Evolutionary conservation across 345 rosid species (phyloP), one percentile per base, ranked within the genome.

Genomic region (Salix koriyanagi): DNA sequence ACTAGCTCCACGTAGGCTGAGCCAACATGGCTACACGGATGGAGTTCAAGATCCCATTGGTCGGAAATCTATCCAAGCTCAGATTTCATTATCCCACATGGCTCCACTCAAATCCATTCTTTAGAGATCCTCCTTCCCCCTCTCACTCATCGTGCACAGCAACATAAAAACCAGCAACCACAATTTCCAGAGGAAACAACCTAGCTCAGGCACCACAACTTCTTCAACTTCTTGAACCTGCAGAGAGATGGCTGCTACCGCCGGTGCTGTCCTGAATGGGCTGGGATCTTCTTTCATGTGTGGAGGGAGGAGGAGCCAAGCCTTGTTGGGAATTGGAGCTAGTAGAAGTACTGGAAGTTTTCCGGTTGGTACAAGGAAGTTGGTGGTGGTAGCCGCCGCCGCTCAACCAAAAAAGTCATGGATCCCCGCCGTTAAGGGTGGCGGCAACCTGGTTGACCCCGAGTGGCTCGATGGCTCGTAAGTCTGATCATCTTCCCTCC

Each of bases 391-490:
- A 18, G 93, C 91, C 76, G 84, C 87, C 10, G 83, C 87, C 10
- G 83, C 84, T 81, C 75, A 74, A 28, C 78, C 91, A 7, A 93
- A 96, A 90, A 93, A 96, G 76, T 96, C 99, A 4, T 96, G 99
- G 99, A 77, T 96, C 79, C 99, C 99, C 13, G 96, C 37, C 13
- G 99, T 96, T 56, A 95, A 9, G 85, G 91, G 90, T n/a, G 98
- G 97, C 7, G 94, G 98, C 73, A 91, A 89, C 92, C 79, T 96
- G 67, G 42, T 90, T 30, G 87, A 96, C 88, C 98, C 99, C 2
- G 99, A 91, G 73, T 96, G 99, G 98, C 99, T 96, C 32, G 99
- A 96, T 73, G 99, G 98, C 89, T 96, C 99, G 99, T 95, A 87
- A 87, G 98, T 89, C 41, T 58, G n/a, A 61, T 36, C 61, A 28